Percentiles rank a stretch among this genome's conserved stretches.
These are phyloP conservation scores for Penicillium sp. DNA, from an alignment of 2,329 filamentous ascomycete species.

Conservation along the genomic window DNA sequence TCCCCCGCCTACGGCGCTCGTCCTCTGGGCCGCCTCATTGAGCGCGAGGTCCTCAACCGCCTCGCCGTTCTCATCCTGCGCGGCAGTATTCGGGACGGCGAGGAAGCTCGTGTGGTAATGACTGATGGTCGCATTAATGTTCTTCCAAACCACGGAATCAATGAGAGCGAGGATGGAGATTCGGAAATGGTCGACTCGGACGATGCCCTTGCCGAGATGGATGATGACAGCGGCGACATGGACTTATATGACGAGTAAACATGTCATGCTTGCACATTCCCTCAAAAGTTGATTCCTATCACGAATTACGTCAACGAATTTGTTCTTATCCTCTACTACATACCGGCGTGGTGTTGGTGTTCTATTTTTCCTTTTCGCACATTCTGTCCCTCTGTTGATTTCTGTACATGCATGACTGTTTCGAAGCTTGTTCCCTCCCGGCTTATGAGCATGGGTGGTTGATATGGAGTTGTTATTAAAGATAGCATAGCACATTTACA, in stretches of 20 bases:
- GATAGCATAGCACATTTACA: slow-evolving; percentile 1
- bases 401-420: neutral
- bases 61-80: slow-evolving; percentile 90
- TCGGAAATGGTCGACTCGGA: slow-evolving; percentile 77
- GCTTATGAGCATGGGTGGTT: neutral
- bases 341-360: slow-evolving; percentile 4
- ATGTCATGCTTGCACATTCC: neutral
- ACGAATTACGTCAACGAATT: slow-evolving; percentile 3
- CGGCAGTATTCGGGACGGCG: slow-evolving; percentile 83
- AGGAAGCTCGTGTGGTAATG: slow-evolving; percentile 78
- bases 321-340: neutral
- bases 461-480: neutral
- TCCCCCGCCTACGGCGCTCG: slow-evolving; percentile 94
- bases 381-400: neutral
- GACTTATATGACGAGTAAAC: slow-evolving; percentile 64
- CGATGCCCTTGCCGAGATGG: slow-evolving; percentile 75
- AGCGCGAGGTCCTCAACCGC: slow-evolving; percentile 95
- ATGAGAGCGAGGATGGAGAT: slow-evolving; percentile 58
- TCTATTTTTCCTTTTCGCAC: neutral
- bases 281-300: neutral
- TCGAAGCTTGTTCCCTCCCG: neutral
- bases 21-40: slow-evolving; percentile 85
- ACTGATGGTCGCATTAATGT: slow-evolving; percentile 81
- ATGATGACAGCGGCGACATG: slow-evolving; percentile 63
- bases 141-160: slow-evolving; percentile 76